Evolutionary conservation across 2,329 filamentous ascomycete genomes (phyloP), one percentile per base, ranked within the genome.

Genomic region (Cordyceps farinosa): DNA sequence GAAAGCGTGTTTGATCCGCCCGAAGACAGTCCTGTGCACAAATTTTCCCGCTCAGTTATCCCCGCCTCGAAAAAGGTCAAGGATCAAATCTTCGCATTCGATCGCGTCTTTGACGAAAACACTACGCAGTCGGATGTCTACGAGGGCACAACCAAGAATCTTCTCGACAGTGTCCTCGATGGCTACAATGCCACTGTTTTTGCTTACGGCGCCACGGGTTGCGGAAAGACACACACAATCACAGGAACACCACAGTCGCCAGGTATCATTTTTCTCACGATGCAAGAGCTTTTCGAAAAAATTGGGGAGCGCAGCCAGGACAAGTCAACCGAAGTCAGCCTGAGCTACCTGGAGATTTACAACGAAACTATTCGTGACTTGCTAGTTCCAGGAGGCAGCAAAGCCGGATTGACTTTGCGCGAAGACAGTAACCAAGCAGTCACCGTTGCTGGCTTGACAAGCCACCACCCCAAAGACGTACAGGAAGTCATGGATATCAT

Each of bases 401-500:
- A 93, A 77, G 84, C 87, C 68, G 90, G 92, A 3, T 78, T 99
- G 67, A 97, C 95, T 88, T 83, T 99, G 47, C 89, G 95, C 54
- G 95, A 99, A 77, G 95, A 99, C 79, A 90, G 90, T 64, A 93
- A 98, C 71, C 91, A 97, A 74, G 87, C 91, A 11, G 95, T 99
- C 8, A 95, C 91, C 0, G 95, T 99, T 1, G 84, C 91, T 5
- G 95, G 94, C 0, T 82, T 99, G 51, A 95, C 92, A 3, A 97
- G 92, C 71, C 92, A 97, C 73, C 90, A 90, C 67, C 95, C 95
- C 2, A 89, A 89, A 69, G 91, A 94, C 72, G 95, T 98, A 15
- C 87, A 96, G 72, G 89, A 99, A 76, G 95, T 99, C 70, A 99
- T 99, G 95, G 94, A 99, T 72, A 97, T 99, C 85, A 97, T 99